Evolutionary conservation across 176 grass and related monocot genomes (phyloP), one percentile per base, ranked within the genome.

Genomic region (Rhynchospora breviuscula): DNA sequence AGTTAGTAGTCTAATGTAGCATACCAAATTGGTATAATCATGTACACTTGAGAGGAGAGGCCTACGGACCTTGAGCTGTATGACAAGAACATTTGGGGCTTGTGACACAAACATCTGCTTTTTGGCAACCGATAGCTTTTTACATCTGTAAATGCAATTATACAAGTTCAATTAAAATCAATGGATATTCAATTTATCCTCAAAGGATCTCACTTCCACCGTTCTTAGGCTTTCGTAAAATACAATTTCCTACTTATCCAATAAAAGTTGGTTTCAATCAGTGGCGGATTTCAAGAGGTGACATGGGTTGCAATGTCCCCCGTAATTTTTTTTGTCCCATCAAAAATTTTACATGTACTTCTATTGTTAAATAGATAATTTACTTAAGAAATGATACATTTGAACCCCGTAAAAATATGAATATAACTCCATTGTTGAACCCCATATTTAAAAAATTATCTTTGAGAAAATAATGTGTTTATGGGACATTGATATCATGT

Each of bases 51-150:
- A 8, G 86, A 78, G 15, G 63, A 73, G 82, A 87, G 18, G 47
- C 11, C 18, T 63, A 58, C 76, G 35, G 44, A 99, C 96, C 91
- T 99, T 99, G 60, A 99, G 96, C 77, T 99, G 96, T 88, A 99
- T 93, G 65, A 92, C 96, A 85, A 99, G 96, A 21, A 99, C 96
- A 90, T 93, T 95, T 56, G 96, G 96, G 80, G 96, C 89, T 87
- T 79, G 91, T 63, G 84, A 84, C 75, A 99, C 56, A 81, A 99
- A 99, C 93, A 99, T 92, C 80, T 99, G 96, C 57, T 99, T 99
- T 66, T 81, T 92, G 11, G 96, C 96, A 57, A 88, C 90, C 11
- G 96, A 95, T 53, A 95, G 91, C 78, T 92, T 99, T 81, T 93
- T 93, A 87, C 96, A 99, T 63, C 96, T 99, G 89, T 45, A 53